These are phyloP conservation scores for Multifurca ochricompacta DNA, from an alignment of 768 basidiomycete species.

Conservation along the genomic window DNA sequence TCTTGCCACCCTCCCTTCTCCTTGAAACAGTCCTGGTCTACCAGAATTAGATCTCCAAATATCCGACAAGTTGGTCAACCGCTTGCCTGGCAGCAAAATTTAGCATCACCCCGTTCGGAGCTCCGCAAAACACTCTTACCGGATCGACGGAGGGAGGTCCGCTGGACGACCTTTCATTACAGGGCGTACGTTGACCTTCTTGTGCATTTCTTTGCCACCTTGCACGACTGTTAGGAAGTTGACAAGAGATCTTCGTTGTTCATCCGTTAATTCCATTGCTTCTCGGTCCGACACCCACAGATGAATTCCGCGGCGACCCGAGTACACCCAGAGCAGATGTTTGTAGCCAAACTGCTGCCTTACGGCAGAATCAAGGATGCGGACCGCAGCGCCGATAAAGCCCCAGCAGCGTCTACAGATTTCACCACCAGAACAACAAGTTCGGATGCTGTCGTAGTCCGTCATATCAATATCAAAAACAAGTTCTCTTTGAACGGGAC, in stretches of 20 bases:
- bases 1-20: conserved; percentile 63
- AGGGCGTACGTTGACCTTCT: conserved; percentile 69
- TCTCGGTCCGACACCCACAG: conserved; percentile 90
- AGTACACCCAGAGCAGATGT: conserved; percentile 95
- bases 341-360: conserved; percentile 87
- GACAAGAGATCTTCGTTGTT: conserved; percentile 82
- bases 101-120: background rate
- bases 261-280: conserved; percentile 86
- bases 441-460: conserved; percentile 92
- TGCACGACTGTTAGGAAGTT: conserved; percentile 78
- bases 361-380: conserved; percentile 70
- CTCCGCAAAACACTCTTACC: conserved; percentile 32
- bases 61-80: conserved; percentile 39
- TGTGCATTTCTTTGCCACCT: conserved; percentile 71
- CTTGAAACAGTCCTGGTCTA: conserved; percentile 80
- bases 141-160: conserved; percentile 64
- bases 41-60: conserved; percentile 65
- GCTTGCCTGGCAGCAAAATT: conserved; percentile 24
- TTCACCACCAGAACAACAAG: conserved; percentile 85
- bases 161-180: conserved; percentile 23
- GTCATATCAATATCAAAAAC: conserved; percentile 99
- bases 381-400: conserved; percentile 89
- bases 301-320: conserved; percentile 97
- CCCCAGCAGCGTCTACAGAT: conserved; percentile 94
- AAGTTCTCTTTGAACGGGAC: conserved; percentile 78